Evolutionary conservation across 495 filamentous ascomycete species (phyloP), one percentile per base, ranked within the genome.

Genomic region (Penicillium robsamsonii): DNA sequence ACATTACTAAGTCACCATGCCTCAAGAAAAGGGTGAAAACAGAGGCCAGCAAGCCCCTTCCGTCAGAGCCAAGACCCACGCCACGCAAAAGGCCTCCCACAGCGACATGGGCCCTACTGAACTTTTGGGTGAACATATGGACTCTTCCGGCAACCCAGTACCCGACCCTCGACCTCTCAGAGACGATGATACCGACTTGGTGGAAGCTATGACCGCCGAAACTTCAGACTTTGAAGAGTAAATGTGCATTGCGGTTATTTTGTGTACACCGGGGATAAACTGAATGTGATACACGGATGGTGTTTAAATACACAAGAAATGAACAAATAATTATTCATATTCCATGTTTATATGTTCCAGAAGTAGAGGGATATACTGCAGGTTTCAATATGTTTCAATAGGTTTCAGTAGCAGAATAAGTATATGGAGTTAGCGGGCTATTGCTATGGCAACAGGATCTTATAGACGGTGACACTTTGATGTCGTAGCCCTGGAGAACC

Each of bases 131-230:
- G 40, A 58, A 10, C 41, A 62, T 10, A 74, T 72, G 61, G 56
- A 77, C 35, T 46, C 61, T 11, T 11, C 65, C 20, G 76, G 74
- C 9, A 70, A 75, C 25, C 68, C 71, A 0, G 68, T 71, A 15
- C 65, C 72, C 20, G 72, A 79, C 24, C 57, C 64, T 0, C 4
- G 25, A 27, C 25, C 25, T 27, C 25, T 27, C 25, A 4, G 25
- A 27, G 25, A 47, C 3, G 56, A 63, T n/a, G 67, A 73, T 11
- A 44, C 56, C 4, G 69, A 75, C 46, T 15, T 69, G 11, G 67
- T 57, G 13, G 65, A 65, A 0, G 72, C 72, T 2, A 67, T 68
- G 48, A 65, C 57, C 20, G 62, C 68, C 10, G 67, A 73, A 2
- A 64, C 62, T 25, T 59, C 67, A 8, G 68, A 74, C 37, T 76